These are phyloP conservation scores for Echinochloa phyllopogon DNA, from an alignment of 176 grass and related monocot species.

Conservation along the genomic window DNA sequence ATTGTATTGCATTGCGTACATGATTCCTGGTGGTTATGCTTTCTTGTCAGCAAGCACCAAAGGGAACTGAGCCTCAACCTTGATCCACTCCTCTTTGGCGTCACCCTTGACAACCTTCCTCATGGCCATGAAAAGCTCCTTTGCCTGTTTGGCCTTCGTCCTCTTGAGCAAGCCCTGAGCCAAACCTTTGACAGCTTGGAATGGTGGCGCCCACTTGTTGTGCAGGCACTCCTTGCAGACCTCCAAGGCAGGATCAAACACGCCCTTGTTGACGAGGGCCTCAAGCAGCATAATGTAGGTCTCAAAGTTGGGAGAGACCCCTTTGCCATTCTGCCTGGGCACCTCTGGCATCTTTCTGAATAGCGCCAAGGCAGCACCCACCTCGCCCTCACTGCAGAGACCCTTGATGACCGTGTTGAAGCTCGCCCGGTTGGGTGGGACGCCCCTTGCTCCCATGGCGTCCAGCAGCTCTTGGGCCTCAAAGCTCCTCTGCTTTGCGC, in stretches of 20 bases:
- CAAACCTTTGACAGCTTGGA: conserved; percentile 59
- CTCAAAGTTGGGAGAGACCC: conserved; percentile 59
- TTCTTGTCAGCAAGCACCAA: conserved; percentile 32
- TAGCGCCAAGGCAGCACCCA: conserved; percentile 53
- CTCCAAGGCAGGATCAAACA: conserved; percentile 51
- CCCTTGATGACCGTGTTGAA: conserved; percentile 72
- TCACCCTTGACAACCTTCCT: conserved; percentile 59
- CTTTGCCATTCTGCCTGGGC: conserved; percentile 43
- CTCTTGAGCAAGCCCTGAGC: conserved; percentile 62
- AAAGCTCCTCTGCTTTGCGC: conserved; percentile 57
- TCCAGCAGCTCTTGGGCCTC: conserved; percentile 67
- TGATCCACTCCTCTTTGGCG: conserved; percentile 67
- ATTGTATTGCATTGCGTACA: no score
- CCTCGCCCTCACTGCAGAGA: conserved; percentile 58
- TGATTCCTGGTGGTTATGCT: background rate
- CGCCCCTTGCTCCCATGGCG: conserved; percentile 51
- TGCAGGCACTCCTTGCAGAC: conserved; percentile 69
- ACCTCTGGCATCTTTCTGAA: conserved; percentile 67
- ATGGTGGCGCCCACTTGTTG: conserved; percentile 71
- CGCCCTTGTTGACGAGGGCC: conserved; percentile 60
- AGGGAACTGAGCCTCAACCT: conserved; percentile 63
- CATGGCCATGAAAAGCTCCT: conserved; percentile 57
- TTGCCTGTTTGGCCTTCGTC: conserved; percentile 60
- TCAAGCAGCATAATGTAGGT: conserved; percentile 61
- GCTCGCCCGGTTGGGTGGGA: conserved; percentile 48